Percentiles rank a stretch among this genome's conserved stretches.
Evolutionary conservation across 2,329 filamentous ascomycete species (phyloP).

Genomic region (Fusarium falciforme): DNA sequence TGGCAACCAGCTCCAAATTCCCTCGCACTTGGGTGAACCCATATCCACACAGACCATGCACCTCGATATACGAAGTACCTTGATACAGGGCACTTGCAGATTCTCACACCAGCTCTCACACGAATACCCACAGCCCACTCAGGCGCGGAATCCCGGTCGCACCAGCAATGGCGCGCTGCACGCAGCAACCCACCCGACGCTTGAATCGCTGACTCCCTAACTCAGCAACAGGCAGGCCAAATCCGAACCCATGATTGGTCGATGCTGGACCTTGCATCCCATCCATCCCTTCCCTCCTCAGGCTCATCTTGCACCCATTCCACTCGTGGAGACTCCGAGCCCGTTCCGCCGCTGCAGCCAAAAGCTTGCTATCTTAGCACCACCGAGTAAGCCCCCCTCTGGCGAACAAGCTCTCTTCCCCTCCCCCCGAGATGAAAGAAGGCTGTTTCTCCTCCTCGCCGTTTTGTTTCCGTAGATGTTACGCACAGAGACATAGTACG

Average conservation of each 20-base stretch:
- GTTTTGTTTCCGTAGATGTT: background rate
- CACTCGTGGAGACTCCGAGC: slow-evolving; percentile 33
- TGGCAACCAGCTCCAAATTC: background rate
- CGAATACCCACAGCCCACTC: slow-evolving; percentile 37
- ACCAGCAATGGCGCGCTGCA: slow-evolving; percentile 40
- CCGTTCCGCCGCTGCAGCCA: slow-evolving; percentile 28
- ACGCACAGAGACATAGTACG: background rate
- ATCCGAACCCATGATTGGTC: slow-evolving; percentile 37
- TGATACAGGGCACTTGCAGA: slow-evolving; percentile 3
- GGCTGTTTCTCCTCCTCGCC: background rate
- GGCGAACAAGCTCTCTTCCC: slow-evolving; percentile 13
- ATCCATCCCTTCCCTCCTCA: slow-evolving; percentile 22
- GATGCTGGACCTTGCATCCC: slow-evolving; percentile 35
- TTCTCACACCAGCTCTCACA: slow-evolving; percentile 30
- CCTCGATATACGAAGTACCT: slow-evolving; percentile 16
- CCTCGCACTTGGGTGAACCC: slow-evolving; percentile 5
- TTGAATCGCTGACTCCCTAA: slow-evolving; percentile 44
- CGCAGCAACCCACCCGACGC: slow-evolving; percentile 34
- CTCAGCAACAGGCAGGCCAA: slow-evolving; percentile 44
- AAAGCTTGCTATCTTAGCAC: slow-evolving; percentile 30
- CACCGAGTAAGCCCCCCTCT: slow-evolving; percentile 10
- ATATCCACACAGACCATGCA: slow-evolving; percentile 18
- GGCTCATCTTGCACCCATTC: slow-evolving; percentile 39
- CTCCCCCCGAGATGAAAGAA: background rate
- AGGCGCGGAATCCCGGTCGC: slow-evolving; percentile 35